Percentiles rank a stretch among this genome's conserved stretches.
Conservation (phyloP, 2,329 filamentous ascomycete genomes). For the Metarhizium album region DNA sequence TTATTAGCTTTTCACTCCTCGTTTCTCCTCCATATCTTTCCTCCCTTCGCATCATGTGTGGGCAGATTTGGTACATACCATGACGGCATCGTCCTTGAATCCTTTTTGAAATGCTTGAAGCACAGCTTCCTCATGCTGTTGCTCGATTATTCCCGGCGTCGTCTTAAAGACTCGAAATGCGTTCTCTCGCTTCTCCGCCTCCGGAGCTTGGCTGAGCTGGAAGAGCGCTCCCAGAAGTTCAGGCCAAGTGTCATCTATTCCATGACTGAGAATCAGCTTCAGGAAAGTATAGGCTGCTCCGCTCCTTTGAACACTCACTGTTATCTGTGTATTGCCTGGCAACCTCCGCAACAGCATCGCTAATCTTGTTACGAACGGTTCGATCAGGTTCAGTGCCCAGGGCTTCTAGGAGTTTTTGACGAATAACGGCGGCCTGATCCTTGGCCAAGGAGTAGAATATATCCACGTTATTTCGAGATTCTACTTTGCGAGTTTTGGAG, state of each 20-base stretch:
- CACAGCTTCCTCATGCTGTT: conserved; percentile 87
- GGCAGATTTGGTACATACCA: conserved; percentile 38
- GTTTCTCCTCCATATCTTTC: neutral
- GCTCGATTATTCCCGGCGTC: conserved; percentile 91
- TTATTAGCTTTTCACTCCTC: neutral
- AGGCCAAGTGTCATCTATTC: conserved; percentile 70
- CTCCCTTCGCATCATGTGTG: neutral
- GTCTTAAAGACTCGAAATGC: conserved; percentile 93
- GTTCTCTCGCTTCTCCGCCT: conserved; percentile 77
- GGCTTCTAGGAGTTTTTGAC: conserved; percentile 71
- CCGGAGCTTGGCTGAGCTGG: conserved; percentile 76
- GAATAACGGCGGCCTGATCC: conserved; percentile 67
- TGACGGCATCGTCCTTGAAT: conserved; percentile 78
- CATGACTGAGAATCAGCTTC: conserved; percentile 6
- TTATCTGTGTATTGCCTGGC: conserved; percentile 91
- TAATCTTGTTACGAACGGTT: conserved; percentile 84
- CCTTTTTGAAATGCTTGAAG: conserved; percentile 80
- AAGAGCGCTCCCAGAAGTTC: conserved; percentile 82
- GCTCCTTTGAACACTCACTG: conserved; percentile 42
- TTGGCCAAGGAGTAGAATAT: conserved; percentile 71
- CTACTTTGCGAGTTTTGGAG: conserved; percentile 73
- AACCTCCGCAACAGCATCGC: conserved; percentile 92
- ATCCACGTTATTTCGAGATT: conserved; percentile 62
- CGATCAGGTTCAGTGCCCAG: conserved; percentile 63
- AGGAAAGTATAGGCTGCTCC: conserved; percentile 4